Evolutionary conservation across 495 filamentous ascomycete species (phyloP).

Genomic region (Penicillium roqueforti): DNA sequence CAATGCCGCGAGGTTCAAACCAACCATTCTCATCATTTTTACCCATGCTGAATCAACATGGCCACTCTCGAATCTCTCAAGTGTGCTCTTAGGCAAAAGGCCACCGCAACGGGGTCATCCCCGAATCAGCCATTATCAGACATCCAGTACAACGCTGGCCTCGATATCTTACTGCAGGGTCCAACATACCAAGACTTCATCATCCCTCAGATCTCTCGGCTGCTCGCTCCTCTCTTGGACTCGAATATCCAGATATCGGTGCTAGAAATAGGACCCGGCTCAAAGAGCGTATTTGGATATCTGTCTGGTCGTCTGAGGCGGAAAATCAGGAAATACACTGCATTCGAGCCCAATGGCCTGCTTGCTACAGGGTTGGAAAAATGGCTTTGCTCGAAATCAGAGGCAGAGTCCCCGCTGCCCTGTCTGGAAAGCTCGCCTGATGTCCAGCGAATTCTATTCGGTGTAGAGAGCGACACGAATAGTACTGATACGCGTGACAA

Average conservation of each 20-base stretch:
- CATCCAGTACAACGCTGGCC: slow-evolving; percentile 49
- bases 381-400: slow-evolving; percentile 33
- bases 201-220: slow-evolving; percentile 50
- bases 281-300: slow-evolving; percentile 51
- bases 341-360: slow-evolving; percentile 54
- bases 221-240: slow-evolving; percentile 47
- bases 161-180: slow-evolving; percentile 44
- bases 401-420: slow-evolving; percentile 42
- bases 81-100: slow-evolving; percentile 42
- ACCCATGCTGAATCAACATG: slow-evolving; percentile 29
- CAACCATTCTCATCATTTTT: too few species aligned
- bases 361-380: slow-evolving; percentile 47
- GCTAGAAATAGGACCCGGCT: slow-evolving; percentile 59
- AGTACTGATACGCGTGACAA: neutral
- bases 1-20: too few species aligned
- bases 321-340: slow-evolving; percentile 49
- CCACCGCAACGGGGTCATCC: neutral
- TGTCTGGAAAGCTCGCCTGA: slow-evolving; percentile 40
- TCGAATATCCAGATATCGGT: slow-evolving; percentile 47
- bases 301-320: slow-evolving; percentile 43
- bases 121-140: slow-evolving; percentile 48
- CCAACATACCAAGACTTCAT: slow-evolving; percentile 55
- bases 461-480: slow-evolving; percentile 19
- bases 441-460: slow-evolving; percentile 48
- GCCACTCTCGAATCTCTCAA: slow-evolving; percentile 50